These are phyloP conservation scores for Mortierella sp. DNA, from an alignment of 371 early-diverging fungal genomes.

Conservation along the genomic window DNA sequence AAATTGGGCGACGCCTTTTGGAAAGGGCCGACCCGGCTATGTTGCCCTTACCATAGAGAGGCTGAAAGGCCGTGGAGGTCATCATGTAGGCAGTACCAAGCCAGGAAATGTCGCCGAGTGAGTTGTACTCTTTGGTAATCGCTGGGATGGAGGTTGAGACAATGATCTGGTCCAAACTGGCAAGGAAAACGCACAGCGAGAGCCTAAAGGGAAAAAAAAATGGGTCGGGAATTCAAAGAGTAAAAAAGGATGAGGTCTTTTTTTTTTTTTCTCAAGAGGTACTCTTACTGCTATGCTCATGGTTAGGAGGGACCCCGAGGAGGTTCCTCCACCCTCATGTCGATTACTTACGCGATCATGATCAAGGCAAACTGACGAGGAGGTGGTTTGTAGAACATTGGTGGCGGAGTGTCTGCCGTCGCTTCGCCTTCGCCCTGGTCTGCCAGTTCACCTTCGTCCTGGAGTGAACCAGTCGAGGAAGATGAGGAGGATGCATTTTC, in stretches of 20 bases:
- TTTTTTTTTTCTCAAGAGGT: not conserved
- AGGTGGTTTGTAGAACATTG: constrained; percentile 47
- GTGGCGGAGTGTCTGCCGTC: constrained; percentile 10
- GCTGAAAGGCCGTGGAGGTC: constrained; percentile 80
- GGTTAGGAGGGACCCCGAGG: too few species aligned
- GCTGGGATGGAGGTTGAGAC: constrained; percentile 83
- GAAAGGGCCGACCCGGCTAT: constrained; percentile 13
- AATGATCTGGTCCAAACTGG: constrained; percentile 77
- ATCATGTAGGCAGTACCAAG: constrained; percentile 80
- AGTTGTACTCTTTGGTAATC: constrained; percentile 80
- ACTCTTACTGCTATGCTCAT: too few species aligned
- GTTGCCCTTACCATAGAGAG: constrained; percentile 61
- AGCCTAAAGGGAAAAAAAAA: constrained; percentile 23
- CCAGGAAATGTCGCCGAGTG: constrained; percentile 74
- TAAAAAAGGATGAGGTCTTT: not conserved
- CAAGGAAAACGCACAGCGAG: constrained; percentile 64
- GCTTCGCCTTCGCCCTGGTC: constrained; percentile 4
- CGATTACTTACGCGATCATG: constrained; percentile 42
- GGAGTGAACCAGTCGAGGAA: too few species aligned
- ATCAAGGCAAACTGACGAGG: constrained; percentile 35
- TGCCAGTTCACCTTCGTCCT: too few species aligned
- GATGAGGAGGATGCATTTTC: too few species aligned
- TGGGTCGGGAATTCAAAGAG: not conserved
- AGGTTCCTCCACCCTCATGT: too few species aligned
- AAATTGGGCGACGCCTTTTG: not conserved